A percentile compares a stretch with the other conserved stretches of the same genome.
Evolutionary conservation across 2,329 filamentous ascomycete genomes (phyloP).

Genomic region (Lachnellula cervina): DNA sequence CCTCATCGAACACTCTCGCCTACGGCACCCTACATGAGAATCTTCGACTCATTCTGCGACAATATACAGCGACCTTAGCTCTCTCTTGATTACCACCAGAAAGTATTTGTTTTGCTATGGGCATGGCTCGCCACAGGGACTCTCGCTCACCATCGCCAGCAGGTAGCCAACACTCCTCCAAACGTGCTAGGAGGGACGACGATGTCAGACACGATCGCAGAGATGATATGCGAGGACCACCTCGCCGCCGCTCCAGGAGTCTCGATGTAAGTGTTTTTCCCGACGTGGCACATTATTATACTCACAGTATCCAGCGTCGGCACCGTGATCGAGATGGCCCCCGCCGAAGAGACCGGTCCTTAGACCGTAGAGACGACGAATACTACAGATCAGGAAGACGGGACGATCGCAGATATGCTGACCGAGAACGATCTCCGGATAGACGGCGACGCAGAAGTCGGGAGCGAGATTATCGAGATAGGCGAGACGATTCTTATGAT

Average conservation of each 20-base stretch:
- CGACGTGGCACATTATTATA: slow-evolving; percentile 20
- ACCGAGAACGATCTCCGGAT: slow-evolving; percentile 54
- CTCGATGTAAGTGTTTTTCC: slow-evolving; percentile 48
- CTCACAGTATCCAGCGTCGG: slow-evolving; percentile 51
- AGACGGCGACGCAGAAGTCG: slow-evolving; percentile 57
- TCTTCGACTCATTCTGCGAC: not conserved
- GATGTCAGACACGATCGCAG: slow-evolving; percentile 47
- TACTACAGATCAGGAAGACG: slow-evolving; percentile 56
- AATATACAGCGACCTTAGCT: not conserved
- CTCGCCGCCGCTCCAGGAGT: slow-evolving; percentile 56
- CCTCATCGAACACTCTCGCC: not conserved
- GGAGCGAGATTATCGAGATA: slow-evolving; percentile 63
- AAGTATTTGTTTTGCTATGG: slow-evolving; percentile 41
- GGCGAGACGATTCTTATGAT: slow-evolving; percentile 71
- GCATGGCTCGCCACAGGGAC: slow-evolving; percentile 58
- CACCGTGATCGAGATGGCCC: slow-evolving; percentile 56
- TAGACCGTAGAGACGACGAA: slow-evolving; percentile 63
- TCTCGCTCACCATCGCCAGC: slow-evolving; percentile 87
- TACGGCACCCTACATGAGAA: not conserved
- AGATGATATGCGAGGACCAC: slow-evolving; percentile 43
- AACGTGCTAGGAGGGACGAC: slow-evolving; percentile 46
- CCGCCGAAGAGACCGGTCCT: slow-evolving; percentile 65
- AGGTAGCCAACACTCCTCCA: slow-evolving; percentile 75
- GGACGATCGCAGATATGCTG: slow-evolving; percentile 59
- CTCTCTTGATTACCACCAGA: slow-evolving; percentile 21